Evolutionary conservation across 192 early-diverging fungal genomes (phyloP).

Genomic region (Polychytrium aggregatum): DNA sequence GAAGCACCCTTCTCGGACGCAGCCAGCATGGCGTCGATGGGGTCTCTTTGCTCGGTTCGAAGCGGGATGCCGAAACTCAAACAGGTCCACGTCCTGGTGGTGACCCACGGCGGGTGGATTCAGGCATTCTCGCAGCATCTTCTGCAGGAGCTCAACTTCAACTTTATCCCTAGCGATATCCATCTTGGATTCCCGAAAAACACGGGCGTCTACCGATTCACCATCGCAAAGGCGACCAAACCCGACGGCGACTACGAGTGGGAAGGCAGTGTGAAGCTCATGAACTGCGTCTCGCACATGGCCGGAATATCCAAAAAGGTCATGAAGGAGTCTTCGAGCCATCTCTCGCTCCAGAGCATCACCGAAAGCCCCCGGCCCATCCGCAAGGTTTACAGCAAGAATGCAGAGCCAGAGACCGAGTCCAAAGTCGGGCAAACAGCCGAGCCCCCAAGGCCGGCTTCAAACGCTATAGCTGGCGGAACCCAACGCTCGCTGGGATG

Average conservation of each 20-base stretch:
- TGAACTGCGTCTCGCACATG: slow-evolving; percentile 34
- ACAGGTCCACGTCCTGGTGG: slow-evolving; percentile 23
- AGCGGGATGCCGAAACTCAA: slow-evolving; percentile 5
- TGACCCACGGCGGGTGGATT: slow-evolving; percentile 39
- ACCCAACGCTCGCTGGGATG: no score
- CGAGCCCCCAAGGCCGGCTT: no score
- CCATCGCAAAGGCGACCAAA: slow-evolving; percentile 17
- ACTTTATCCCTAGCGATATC: slow-evolving; percentile 2
- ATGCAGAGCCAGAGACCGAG: no score
- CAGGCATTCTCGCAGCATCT: slow-evolving; percentile 23
- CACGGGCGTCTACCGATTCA: slow-evolving; percentile 24
- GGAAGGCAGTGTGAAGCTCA: slow-evolving; percentile 19
- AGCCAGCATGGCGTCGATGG: neutral
- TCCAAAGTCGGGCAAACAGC: no score
- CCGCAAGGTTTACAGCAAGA: no score
- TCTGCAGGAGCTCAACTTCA: slow-evolving; percentile 26
- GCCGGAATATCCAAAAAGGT: slow-evolving; percentile 14
- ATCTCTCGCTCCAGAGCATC: no score
- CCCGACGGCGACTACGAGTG: slow-evolving; percentile 30
- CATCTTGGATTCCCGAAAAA: slow-evolving; percentile 29
- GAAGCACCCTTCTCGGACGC: neutral
- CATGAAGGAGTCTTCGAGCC: no score
- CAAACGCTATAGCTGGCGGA: no score
- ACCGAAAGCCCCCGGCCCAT: no score
- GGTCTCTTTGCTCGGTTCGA: no score